Evolutionary conservation across 441 rosid genomes (phyloP), one percentile per base, ranked within the genome.

Genomic region (Mallotus japonicus): DNA sequence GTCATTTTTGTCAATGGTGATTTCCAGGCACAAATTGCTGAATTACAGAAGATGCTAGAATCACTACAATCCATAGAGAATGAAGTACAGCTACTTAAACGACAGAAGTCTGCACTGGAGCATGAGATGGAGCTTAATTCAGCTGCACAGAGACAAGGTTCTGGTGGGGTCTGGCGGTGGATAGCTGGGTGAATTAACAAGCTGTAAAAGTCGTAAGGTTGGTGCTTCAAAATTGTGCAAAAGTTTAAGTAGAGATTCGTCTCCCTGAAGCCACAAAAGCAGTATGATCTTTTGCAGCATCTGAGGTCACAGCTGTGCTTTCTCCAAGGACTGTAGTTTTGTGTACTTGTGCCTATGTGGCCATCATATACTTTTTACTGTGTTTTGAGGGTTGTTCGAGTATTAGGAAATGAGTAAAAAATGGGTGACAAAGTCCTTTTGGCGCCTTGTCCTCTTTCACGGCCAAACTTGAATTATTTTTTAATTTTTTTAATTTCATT

Each of bases 121-220:
- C 83, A 81, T 70, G 90, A 90, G 76, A 82, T 86, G 81, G 97
- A 91, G 82, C 85, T 70, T 8, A 70, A 75, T 72, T 82, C 83
- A 40, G 77, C 85, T 22, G 80, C 78, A 53, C 73, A 85, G 79
- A 84, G 81, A 79, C 92, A 92, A 87, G 86, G 90, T 74, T 88
- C 99, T n/a, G 93, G 97, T 28, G 87, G 97, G 65, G 87, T 89
- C 62, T 90, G 91, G 92, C 76, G 86, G 55, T 93, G 96, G 93
- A 82, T 92, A 55, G 87, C 87, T 20, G 90, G 91, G 67, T 81
- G 73, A 74, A 47, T 24, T 49, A 62, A 78, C 69, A 73, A 70
- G 32, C 57, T 68, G 42, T 77, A 73, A 76, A 73, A 62, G 46
- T 60, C 60, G 69, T 61, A 63, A 44, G 65, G 62, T 55, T 60